phyloP scores from a whole-genome alignment of 108 stramenopile species.

The Stephanodiscus triporus region DNA sequence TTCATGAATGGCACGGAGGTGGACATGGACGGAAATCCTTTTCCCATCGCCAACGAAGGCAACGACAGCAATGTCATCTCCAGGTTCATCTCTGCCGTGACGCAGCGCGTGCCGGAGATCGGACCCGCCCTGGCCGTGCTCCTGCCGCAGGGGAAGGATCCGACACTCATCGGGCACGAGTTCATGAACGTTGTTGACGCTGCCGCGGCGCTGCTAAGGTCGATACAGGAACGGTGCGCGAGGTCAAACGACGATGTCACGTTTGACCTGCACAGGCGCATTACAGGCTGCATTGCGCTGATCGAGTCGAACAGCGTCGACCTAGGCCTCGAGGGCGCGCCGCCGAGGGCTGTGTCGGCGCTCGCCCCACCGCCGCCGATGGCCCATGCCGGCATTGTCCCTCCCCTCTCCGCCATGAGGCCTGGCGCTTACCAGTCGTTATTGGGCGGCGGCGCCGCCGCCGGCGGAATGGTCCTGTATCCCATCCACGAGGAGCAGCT shows the following conservation, averaged over 20 bases:
- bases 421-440: no score
- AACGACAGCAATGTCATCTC: conserved; percentile 9
- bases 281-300: background rate
- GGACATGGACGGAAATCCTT: conserved; percentile 22
- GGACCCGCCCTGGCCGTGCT: conserved; percentile 17
- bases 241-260: background rate
- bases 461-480: background rate
- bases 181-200: conserved; percentile 11
- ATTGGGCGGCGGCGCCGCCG: background rate
- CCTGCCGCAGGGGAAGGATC: conserved; percentile 1
- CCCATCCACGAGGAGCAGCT: background rate
- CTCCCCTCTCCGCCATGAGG: background rate
- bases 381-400: no score
- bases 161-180: background rate
- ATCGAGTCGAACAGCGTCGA: background rate
- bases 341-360: background rate
- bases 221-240: conserved; percentile 12
- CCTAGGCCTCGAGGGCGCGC: background rate
- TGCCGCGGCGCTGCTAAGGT: background rate
- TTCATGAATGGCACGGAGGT: conserved; percentile 37
- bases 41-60: conserved; percentile 1
- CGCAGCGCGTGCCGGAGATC: conserved; percentile 33
- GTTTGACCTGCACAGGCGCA: background rate
- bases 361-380: background rate
- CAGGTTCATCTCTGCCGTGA: conserved; percentile 20